Percentiles rank a stretch among this genome's conserved stretches.
These are phyloP conservation scores for Elsinoe arachidis DNA, from an alignment of 2,329 filamentous ascomycete genomes.

Conservation along the genomic window DNA sequence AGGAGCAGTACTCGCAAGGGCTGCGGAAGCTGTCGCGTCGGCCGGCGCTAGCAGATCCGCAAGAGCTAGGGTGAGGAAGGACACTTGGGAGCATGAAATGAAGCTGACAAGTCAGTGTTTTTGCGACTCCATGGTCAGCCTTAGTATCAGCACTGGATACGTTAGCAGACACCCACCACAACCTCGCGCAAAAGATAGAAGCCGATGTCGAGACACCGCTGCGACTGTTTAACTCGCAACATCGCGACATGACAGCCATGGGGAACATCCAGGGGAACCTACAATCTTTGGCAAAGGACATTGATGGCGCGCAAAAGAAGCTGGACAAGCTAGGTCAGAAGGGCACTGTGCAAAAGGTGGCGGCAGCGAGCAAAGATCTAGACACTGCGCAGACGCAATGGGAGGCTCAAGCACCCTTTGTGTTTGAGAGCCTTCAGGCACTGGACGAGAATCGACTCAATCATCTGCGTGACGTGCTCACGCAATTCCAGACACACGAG, in stretches of 20 bases:
- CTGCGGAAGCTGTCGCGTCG: conserved; percentile 72
- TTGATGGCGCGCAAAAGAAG: conserved; percentile 76
- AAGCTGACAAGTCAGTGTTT: conserved; percentile 54
- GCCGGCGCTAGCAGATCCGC: conserved; percentile 63
- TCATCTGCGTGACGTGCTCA: conserved; percentile 80
- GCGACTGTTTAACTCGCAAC: conserved; percentile 62
- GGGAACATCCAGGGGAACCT: conserved; percentile 75
- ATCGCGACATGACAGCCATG: conserved; percentile 71
- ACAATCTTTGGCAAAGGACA: conserved; percentile 67
- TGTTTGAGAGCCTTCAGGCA: conserved; percentile 87
- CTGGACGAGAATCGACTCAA: conserved; percentile 85
- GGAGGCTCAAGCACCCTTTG: conserved; percentile 89
- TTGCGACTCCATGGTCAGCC: conserved; percentile 82
- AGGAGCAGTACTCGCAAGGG: conserved; percentile 78
- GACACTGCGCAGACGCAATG: conserved; percentile 77
- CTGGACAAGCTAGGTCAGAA: conserved; percentile 77
- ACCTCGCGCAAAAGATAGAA: conserved; percentile 73
- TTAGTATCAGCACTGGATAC: conserved; percentile 71
- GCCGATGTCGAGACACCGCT: conserved; percentile 79
- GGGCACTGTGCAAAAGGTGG: conserved; percentile 69
- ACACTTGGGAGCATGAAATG: background rate
- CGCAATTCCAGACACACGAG: conserved; percentile 88
- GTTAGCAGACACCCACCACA: conserved; percentile 74
- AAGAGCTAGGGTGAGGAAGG: conserved; percentile 71
- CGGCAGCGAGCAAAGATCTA: conserved; percentile 61